Conservation (phyloP, 2,329 filamentous ascomycete genomes). For the Ascomycota sp. region DNA sequence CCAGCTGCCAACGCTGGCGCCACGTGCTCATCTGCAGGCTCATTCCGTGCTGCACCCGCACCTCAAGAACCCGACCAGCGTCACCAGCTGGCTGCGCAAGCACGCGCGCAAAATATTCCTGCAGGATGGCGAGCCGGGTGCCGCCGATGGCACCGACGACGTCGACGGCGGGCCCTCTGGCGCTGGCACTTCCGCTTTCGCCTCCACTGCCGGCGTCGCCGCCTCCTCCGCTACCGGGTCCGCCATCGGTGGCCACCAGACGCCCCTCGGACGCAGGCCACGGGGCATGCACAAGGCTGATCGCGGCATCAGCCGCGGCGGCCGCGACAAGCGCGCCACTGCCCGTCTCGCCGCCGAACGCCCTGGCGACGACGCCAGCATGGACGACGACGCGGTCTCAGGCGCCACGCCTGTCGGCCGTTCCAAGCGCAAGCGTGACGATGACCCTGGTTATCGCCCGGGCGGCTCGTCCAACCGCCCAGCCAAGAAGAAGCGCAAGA, state of each 20-base stretch:
- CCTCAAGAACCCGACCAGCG: constrained; percentile 61
- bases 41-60: constrained; percentile 18
- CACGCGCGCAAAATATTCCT: constrained; percentile 71
- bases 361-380: constrained; percentile 11
- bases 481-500: constrained; percentile 38
- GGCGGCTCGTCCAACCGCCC: constrained; percentile 33
- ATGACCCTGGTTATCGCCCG: constrained; percentile 38
- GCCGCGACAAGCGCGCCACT: too few species aligned
- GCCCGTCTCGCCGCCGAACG: constrained; percentile 6
- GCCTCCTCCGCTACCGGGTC: too few species aligned
- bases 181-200: neutral
- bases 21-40: constrained; percentile 19
- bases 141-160: constrained; percentile 8
- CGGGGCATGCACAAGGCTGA: too few species aligned
- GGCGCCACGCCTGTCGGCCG: constrained; percentile 13
- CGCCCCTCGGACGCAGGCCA: constrained; percentile 13
- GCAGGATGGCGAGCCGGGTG: constrained; percentile 32
- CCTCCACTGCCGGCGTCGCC: neutral
- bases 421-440: constrained; percentile 34
- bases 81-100: constrained; percentile 87
- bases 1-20: constrained; percentile 29
- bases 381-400: constrained; percentile 18
- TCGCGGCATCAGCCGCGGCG: too few species aligned
- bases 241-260: too few species aligned
- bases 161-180: constrained; percentile 4